A percentile compares a stretch with the other conserved stretches of the same genome.
These are phyloP conservation scores for Chalciporus sp. DNA, from an alignment of 1,284 basidiomycete species.

Conservation along the genomic window DNA sequence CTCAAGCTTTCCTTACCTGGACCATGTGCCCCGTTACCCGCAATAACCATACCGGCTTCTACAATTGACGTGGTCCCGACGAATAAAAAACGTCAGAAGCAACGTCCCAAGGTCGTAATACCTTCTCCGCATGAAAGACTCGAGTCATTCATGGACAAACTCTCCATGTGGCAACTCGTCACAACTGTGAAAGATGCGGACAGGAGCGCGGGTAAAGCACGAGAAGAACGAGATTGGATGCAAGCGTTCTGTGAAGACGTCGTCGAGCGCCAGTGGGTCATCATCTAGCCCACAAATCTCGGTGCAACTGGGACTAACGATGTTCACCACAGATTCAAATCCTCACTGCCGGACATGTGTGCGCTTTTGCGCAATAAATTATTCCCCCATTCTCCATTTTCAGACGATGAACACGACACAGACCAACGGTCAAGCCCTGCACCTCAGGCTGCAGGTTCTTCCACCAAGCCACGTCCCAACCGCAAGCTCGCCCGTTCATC, in stretches of 20 bases:
- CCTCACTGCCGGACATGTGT: conserved; percentile 54
- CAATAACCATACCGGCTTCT: conserved; percentile 24
- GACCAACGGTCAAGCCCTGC: conserved; percentile 24
- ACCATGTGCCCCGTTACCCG: conserved; percentile 30
- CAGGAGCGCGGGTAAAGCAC: conserved; percentile 1
- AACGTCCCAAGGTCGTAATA: conserved; percentile 27
- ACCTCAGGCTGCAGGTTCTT: conserved; percentile 8
- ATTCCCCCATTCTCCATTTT: conserved; percentile 62
- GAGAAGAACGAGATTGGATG: conserved; percentile 66
- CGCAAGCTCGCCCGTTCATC: conserved; percentile 21
- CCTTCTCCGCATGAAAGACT: conserved; percentile 52
- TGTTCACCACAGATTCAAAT: conserved; percentile 53
- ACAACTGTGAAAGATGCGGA: conserved; percentile 36
- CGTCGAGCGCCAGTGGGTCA: conserved; percentile 61
- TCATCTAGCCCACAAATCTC: background rate
- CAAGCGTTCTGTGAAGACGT: conserved; percentile 67
- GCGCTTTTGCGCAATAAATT: conserved; percentile 64
- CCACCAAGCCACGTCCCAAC: conserved; percentile 5
- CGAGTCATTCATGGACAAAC: conserved; percentile 74
- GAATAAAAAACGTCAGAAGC: conserved; percentile 42
- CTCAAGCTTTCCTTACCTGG: conserved; percentile 64
- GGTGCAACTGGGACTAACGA: background rate
- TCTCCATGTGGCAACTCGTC: conserved; percentile 74
- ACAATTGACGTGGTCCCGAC: conserved; percentile 6
- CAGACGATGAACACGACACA: conserved; percentile 41